Base-by-base conservation (phyloP, 352 stramenopile species). In the Globisporangium apiculatum region DNA sequence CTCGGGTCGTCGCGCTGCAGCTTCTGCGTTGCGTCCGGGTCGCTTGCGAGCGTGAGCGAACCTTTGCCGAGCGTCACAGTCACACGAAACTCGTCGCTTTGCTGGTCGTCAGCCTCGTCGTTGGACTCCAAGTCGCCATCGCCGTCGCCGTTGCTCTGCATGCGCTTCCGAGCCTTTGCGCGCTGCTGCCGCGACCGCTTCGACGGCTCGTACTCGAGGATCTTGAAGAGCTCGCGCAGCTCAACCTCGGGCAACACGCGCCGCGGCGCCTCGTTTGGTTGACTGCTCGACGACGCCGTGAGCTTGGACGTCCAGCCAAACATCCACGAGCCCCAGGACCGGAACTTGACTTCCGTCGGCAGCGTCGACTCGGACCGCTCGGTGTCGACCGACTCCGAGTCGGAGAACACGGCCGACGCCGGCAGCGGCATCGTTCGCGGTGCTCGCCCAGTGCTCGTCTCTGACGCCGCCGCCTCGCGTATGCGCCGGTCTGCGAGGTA, bases 251-350 rank as follows among this genome's bases (percentile, higher is more conserved):
- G 81, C 57, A 94, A 76, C 18, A 76, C 74, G 4, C 76, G 71
- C 46, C 75, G 69, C 0, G 78, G 69, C 17, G 40, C 48, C 14
- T 74, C 58, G 12, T 68, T 58, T 35, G 55, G 42, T 54, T 75
- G 64, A 18, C 61, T 58, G 37, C 68, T 61, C 15, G 45, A 62
- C 24, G 65, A 57, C n/a, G 65, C 55, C 38, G 73, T 68, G 48
- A 94, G 67, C 37, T 83, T 82, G 14, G 79, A 91, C 31, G 83
- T 91, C 83, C 83, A 94, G 0, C 78, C 79, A 72, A 94, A 94
- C 70, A 94, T 86, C 83, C 83, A 94, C 45, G 82, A 76, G 49
- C 83, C 83, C 83, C 83, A 94, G 6, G 79, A 88, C 51, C 77
- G 69, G 67, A 89, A 94, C 7, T 76, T 76, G 41, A 87, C 65